These are phyloP conservation scores for Chlamydomonas schloesseri DNA, from an alignment of 139 green algal genomes.

Conservation along the genomic window DNA sequence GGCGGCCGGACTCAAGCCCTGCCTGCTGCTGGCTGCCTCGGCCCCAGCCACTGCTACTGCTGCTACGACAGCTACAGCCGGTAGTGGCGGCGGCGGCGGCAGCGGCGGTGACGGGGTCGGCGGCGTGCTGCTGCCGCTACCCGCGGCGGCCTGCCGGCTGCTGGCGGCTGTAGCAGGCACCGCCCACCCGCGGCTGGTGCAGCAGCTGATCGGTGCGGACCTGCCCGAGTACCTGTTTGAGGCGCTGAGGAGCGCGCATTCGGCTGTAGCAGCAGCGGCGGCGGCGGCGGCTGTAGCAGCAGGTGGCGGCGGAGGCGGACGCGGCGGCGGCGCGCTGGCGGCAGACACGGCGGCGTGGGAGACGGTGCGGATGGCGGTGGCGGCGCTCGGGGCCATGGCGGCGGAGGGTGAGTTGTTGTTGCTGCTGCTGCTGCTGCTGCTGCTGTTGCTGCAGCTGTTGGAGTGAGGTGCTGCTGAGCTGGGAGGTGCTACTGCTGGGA, in stretches of 20 bases:
- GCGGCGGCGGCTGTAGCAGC: neutral
- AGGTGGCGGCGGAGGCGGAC: neutral
- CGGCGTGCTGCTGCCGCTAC: no score
- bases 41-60: neutral
- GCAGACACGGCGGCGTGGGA: neutral
- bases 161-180: neutral
- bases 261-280: neutral
- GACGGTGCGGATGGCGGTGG: neutral
- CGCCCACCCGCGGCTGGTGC: neutral
- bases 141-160: neutral
- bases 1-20: slow-evolving; percentile 22
- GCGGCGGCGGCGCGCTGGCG: neutral
- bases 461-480: no score
- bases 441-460: no score
- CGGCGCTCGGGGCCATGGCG: slow-evolving; percentile 18
- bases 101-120: no score
- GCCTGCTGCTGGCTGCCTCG: slow-evolving; percentile 4
- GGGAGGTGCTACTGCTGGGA: no score
- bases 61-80: no score
- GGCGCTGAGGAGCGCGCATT: neutral
- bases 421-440: no score
- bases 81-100: no score
- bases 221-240: slow-evolving; percentile 36
- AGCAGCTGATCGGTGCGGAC: neutral
- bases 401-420: neutral